Evolutionary conservation across 2,329 filamentous ascomycete species (phyloP).

Genomic region (Verticillium tricorpus): DNA sequence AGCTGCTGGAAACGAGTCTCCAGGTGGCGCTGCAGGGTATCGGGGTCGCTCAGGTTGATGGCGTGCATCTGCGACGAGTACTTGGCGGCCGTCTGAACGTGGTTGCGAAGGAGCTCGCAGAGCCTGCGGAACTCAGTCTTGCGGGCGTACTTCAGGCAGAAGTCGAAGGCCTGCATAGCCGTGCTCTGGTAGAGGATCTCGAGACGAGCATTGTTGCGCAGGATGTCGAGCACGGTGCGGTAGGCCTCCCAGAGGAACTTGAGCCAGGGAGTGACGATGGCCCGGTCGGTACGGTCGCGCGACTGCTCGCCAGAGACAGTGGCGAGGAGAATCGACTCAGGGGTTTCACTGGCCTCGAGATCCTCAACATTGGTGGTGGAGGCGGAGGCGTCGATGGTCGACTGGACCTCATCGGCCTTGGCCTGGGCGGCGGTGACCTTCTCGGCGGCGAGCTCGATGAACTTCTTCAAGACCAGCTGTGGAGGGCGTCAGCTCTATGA

Average conservation of each 20-base stretch:
- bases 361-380: conserved; percentile 80
- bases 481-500: conserved; percentile 2
- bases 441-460: conserved; percentile 93
- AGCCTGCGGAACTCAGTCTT: conserved; percentile 99
- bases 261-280: conserved; percentile 97
- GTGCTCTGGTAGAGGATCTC: conserved; percentile 99
- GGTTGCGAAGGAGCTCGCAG: conserved; percentile 96
- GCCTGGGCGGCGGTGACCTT: conserved; percentile 95
- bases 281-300: conserved; percentile 92
- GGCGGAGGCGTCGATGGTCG: conserved; percentile 70
- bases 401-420: conserved; percentile 94
- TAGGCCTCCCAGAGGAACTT: conserved; percentile 99
- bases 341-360: conserved; percentile 93
- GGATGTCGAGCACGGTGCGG: conserved; percentile 94
- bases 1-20: conserved; percentile 98
- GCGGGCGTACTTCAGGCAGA: conserved; percentile 95
- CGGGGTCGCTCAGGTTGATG: conserved; percentile 96
- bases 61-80: conserved; percentile 99
- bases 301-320: conserved; percentile 98
- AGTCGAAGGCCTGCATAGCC: conserved; percentile 96
- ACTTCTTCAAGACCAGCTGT: conserved; percentile 88
- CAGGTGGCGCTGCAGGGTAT: conserved; percentile 93
- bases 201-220: conserved; percentile 96
- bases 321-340: conserved; percentile 94
- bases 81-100: conserved; percentile 98